Percentiles rank a stretch among this genome's conserved stretches.
Evolutionary conservation across 495 filamentous ascomycete genomes (phyloP).

Genomic region (Cercophora sp.): DNA sequence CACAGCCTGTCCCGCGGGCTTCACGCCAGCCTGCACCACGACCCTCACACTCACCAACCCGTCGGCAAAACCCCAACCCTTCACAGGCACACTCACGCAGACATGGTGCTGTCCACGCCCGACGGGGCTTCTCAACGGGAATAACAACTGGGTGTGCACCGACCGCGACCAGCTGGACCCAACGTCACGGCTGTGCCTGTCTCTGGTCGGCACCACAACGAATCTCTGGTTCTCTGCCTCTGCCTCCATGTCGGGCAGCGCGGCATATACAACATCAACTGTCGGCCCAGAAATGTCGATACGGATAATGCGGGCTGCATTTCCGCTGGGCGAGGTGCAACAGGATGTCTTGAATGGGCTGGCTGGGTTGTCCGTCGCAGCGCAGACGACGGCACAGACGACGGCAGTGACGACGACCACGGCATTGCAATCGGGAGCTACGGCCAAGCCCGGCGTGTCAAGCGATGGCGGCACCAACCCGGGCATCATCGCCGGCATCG

Average conservation of each 20-base stretch:
- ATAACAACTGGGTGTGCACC: constrained; percentile 4
- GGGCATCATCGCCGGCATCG: constrained; percentile 2
- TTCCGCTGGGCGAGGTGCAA: constrained; percentile 1
- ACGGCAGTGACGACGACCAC: neutral
- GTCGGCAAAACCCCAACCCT: neutral
- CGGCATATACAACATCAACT: constrained; percentile 1
- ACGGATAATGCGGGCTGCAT: neutral
- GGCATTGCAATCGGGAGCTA: no score
- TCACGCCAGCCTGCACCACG: constrained; percentile 5
- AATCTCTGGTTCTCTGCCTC: neutral
- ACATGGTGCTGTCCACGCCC: constrained; percentile 4
- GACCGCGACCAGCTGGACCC: constrained; percentile 1
- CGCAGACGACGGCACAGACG: neutral
- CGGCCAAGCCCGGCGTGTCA: neutral
- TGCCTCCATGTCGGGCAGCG: neutral
- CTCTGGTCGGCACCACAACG: neutral
- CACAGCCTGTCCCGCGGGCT: constrained; percentile 5
- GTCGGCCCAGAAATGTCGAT: constrained; percentile 3
- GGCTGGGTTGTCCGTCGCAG: neutral
- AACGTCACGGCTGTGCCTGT: constrained; percentile 1
- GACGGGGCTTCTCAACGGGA: neutral
- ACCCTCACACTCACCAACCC: neutral
- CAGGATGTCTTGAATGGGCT: constrained; percentile 6
- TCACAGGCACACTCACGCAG: neutral
- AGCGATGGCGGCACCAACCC: neutral